phyloP scores from a whole-genome alignment of 2,329 filamentous ascomycete genomes.

The Myriosclerotinia scirpicola region DNA sequence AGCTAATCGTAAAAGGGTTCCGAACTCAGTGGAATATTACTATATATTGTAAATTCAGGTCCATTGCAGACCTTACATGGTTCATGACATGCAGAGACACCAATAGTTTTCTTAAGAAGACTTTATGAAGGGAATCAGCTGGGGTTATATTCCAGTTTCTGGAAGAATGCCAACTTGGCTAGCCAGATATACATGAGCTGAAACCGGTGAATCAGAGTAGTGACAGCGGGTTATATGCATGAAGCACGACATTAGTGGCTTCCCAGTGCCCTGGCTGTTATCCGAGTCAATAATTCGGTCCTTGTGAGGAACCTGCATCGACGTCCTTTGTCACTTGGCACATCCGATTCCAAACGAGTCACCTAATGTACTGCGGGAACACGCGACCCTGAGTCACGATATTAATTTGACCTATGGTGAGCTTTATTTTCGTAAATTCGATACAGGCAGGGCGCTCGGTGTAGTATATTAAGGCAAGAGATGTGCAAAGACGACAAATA shows the following conservation, averaged over 20 bases:
- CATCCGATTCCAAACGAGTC: not conserved
- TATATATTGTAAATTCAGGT: not conserved
- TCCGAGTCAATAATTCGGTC: not conserved
- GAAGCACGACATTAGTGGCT: not conserved
- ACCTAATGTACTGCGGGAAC: not conserved
- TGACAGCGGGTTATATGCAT: constrained; percentile 3
- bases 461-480: not conserved
- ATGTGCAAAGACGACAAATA: not conserved
- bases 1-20: not conserved
- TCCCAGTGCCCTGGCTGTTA: constrained; percentile 11
- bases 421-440: not conserved
- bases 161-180: not conserved
- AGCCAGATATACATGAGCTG: constrained; percentile 1
- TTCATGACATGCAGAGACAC: constrained; percentile 2
- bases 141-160: not conserved
- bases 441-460: not conserved
- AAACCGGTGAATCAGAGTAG: not conserved
- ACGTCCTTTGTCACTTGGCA: not conserved
- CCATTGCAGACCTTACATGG: not conserved
- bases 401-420: not conserved
- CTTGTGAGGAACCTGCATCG: not conserved
- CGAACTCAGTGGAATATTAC: not conserved
- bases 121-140: not conserved
- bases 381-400: not conserved
- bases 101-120: not conserved